phyloP scores from a whole-genome alignment of 192 early-diverging fungal species.

The Umbelopsis isabellina region DNA sequence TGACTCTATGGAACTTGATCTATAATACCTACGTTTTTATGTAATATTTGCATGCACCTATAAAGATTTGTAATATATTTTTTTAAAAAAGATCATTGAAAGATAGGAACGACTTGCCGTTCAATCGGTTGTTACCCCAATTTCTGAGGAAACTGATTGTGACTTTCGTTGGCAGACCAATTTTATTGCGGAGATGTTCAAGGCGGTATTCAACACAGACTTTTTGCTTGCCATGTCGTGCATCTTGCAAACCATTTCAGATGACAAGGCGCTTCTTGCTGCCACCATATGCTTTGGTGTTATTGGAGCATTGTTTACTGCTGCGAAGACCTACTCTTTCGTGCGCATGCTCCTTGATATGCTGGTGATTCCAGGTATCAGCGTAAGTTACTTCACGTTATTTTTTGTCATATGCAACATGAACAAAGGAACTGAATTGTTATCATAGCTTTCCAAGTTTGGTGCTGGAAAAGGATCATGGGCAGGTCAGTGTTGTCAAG shows the following conservation, averaged over 20 bases:
- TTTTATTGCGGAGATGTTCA: not conserved
- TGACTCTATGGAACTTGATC: conserved; percentile 18
- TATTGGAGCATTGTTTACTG: conserved; percentile 37
- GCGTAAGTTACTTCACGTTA: conserved; percentile 32
- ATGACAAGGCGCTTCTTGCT: conserved; percentile 15
- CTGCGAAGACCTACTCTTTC: conserved; percentile 43
- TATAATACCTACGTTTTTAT: conserved; percentile 13
- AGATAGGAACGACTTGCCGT: too few species aligned
- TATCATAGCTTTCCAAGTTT: conserved; percentile 52
- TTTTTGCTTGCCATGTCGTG: not conserved
- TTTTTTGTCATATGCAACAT: not conserved
- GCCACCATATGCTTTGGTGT: conserved; percentile 31
- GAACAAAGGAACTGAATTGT: not conserved
- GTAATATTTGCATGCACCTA: not conserved
- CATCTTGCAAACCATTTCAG: conserved; percentile 18
- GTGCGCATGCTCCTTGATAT: conserved; percentile 46
- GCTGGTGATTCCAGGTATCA: conserved; percentile 46
- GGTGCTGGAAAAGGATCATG: conserved; percentile 63
- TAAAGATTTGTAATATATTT: not conserved
- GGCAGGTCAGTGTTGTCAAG: conserved; percentile 50
- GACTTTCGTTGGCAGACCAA: not conserved
- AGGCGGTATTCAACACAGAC: not conserved
- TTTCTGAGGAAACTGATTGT: not conserved
- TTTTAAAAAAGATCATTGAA: too few species aligned
- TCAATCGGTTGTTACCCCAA: too few species aligned